Evolutionary conservation across 2,329 filamentous ascomycete species (phyloP).

Genomic region (Zopfia rhizophila): DNA sequence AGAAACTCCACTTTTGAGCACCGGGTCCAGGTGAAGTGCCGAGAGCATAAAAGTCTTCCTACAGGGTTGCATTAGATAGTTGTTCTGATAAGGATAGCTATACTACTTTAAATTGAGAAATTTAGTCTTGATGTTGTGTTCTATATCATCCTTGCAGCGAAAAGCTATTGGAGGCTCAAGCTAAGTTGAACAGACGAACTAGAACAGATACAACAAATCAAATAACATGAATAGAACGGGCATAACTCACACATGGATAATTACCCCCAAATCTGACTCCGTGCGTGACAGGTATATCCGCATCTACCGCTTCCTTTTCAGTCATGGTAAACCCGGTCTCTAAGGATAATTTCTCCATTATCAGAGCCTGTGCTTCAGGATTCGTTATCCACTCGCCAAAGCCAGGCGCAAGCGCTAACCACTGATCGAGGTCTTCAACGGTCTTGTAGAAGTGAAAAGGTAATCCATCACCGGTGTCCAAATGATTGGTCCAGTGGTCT

Average conservation of each 20-base stretch:
- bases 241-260: constrained; percentile 35
- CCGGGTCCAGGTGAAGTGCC: constrained; percentile 43
- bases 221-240: too few species aligned
- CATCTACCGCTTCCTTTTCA: constrained; percentile 33
- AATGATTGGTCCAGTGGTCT: constrained; percentile 33
- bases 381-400: constrained; percentile 24
- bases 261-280: constrained; percentile 43
- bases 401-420: constrained; percentile 28
- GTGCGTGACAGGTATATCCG: constrained; percentile 45
- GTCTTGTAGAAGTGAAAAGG: constrained; percentile 40
- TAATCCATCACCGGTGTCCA: constrained; percentile 28
- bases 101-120: too few species aligned
- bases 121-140: too few species aligned
- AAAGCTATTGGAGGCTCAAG: too few species aligned
- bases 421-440: constrained; percentile 41
- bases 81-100: too few species aligned
- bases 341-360: constrained; percentile 36
- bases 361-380: constrained; percentile 28
- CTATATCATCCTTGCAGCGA: too few species aligned
- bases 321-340: constrained; percentile 44
- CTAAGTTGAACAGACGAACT: too few species aligned
- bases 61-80: background rate
- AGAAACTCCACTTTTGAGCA: constrained; percentile 46
- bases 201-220: too few species aligned
- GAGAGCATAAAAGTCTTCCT: constrained; percentile 45